Evolutionary conservation across 164 flowering plant species (phyloP).

Genomic region (Umbilicus rupestris): DNA sequence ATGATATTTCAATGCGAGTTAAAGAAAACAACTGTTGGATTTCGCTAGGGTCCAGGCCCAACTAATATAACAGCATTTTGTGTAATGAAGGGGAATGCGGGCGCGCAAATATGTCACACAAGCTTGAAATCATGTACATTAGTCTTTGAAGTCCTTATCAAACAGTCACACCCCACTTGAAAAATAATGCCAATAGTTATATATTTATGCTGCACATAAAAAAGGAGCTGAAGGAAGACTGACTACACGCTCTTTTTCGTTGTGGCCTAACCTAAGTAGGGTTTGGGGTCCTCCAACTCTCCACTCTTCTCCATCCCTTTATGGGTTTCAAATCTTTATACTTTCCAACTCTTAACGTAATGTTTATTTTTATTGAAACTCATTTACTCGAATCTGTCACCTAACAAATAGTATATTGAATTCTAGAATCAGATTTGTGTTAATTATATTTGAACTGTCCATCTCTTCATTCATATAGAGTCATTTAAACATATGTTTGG

Average conservation of each 20-base stretch:
- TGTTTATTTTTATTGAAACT: no score
- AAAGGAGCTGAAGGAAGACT: background rate
- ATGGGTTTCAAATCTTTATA: no score
- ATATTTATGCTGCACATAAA: background rate
- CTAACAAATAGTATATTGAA: no score
- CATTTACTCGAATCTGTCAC: no score
- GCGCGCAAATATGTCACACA: slow-evolving; percentile 9
- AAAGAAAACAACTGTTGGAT: background rate
- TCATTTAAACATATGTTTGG: background rate
- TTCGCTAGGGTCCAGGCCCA: background rate
- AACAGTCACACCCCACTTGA: slow-evolving; percentile 5
- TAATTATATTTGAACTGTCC: no score
- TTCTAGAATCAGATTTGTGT: no score
- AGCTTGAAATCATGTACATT: background rate
- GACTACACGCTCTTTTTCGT: slow-evolving; percentile 5
- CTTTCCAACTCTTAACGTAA: no score
- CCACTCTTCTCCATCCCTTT: background rate
- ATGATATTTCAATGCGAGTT: no score
- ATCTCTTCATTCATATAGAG: background rate
- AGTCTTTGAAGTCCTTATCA: background rate
- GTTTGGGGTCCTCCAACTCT: slow-evolving; percentile 8
- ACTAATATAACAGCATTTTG: slow-evolving; percentile 4
- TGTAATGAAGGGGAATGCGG: background rate
- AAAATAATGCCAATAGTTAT: background rate
- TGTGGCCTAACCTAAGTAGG: slow-evolving; percentile 2